Conservation (phyloP, 2,329 filamentous ascomycete genomes). For the Aspergillus nomiae region DNA sequence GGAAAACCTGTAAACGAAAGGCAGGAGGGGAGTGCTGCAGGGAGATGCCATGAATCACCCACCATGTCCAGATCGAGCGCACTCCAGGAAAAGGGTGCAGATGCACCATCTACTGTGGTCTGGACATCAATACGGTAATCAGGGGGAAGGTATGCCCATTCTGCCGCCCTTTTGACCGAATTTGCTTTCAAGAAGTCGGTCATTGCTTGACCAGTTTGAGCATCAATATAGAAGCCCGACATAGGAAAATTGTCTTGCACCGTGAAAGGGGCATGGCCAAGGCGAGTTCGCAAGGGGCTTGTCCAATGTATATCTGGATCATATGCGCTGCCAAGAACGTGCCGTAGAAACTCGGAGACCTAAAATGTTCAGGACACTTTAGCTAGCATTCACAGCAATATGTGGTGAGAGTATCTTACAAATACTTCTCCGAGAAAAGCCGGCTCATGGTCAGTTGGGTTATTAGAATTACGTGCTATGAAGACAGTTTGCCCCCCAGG, state of each 20-base stretch:
- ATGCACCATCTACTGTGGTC: not conserved
- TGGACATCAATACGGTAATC: not conserved
- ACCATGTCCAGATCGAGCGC: not conserved
- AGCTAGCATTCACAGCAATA: not conserved
- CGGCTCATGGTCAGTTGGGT: not conserved
- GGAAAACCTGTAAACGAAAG: too few relatives aligned
- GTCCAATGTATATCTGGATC: not conserved
- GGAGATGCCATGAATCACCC: not conserved
- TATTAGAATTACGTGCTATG: not conserved
- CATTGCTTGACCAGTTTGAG: not conserved
- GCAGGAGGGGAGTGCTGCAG: too few relatives aligned
- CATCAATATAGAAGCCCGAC: not conserved
- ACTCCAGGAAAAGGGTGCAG: not conserved
- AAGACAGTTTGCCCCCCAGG: not conserved
- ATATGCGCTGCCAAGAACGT: not conserved
- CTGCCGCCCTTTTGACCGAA: fast-evolving
- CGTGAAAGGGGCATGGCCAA: not conserved
- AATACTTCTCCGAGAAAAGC: not conserved
- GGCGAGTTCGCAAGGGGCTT: not conserved
- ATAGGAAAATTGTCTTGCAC: not conserved
- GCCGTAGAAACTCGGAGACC: not conserved
- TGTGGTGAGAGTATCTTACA: not conserved
- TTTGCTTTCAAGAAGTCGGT: not conserved
- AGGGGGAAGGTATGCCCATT: not conserved
- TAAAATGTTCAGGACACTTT: not conserved